phyloP scores from a whole-genome alignment of 148 eudicot genomes.

The Rhododendron kiyosumense region DNA sequence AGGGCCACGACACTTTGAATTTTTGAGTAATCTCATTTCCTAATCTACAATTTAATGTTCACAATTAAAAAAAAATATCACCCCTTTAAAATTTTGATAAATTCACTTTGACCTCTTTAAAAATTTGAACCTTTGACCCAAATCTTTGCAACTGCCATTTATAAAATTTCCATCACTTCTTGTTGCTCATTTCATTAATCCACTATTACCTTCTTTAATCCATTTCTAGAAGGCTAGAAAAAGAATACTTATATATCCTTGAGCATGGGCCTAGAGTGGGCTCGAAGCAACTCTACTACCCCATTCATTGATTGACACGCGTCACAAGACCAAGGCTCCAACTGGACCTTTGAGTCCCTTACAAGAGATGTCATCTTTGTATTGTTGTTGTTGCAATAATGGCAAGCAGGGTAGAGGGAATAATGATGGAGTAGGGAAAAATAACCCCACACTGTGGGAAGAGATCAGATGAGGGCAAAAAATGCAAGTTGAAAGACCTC shows the following conservation, averaged over 20 bases:
- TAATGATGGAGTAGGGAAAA: not conserved
- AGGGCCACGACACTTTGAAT: too few species aligned
- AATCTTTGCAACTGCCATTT: not conserved
- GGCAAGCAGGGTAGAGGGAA: not conserved
- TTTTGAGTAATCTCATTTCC: too few species aligned
- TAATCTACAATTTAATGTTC: too few species aligned
- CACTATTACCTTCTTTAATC: not conserved
- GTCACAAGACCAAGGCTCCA: constrained; percentile 7
- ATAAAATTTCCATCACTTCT: not conserved
- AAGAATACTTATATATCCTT: not conserved
- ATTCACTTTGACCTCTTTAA: too few species aligned
- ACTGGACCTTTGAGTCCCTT: constrained; percentile 18
- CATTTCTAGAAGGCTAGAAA: not conserved
- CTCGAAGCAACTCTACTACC: constrained; percentile 21
- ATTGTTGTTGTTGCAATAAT: not conserved
- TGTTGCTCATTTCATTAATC: not conserved
- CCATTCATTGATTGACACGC: constrained; percentile 15
- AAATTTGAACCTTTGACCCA: too few species aligned
- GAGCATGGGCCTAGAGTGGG: constrained; percentile 23
- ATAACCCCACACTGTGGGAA: not conserved
- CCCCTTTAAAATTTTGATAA: too few species aligned
- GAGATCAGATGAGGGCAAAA: not conserved
- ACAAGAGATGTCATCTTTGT: constrained; percentile 10
- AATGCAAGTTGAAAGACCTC: not conserved
- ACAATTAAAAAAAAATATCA: too few species aligned